Evolutionary conservation across 78 protist species (phyloP), one percentile per base, ranked within the genome.

Genomic region (Dictyostelium intermedium): DNA sequence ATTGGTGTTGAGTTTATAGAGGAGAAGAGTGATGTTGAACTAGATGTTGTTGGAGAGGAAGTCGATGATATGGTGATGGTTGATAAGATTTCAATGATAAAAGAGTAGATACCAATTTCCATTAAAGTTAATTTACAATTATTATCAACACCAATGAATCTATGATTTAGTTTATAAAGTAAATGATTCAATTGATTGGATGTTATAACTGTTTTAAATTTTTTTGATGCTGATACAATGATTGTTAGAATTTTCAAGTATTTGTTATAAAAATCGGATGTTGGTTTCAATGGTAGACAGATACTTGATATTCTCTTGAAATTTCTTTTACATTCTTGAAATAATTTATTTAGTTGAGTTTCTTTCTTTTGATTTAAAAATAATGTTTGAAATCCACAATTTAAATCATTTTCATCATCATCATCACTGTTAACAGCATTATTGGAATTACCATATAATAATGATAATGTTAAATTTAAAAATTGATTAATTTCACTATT

Each of bases 291-390:
- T n/a, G 56, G 5, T 5, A 53, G 47, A 47, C 78, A 79, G 2
- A 89, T 89, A 45, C 43, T 69, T 43, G 94, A 89, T 23, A 89
- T 80, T 69, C 94, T 78, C 32, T 14, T 56, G 35, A 89, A 70
- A 30, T 80, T 89, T 81, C 87, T 56, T 89, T 89, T 76, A 35
- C 81, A 80, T 80, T 89, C 94, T 80, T 89, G 79, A 43, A 89
- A 79, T 34, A 89, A 25, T 63, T 20, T 69, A 39, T 66, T 11
- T 30, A 89, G 14, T 47, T 89, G 94, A 80, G 11, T 18, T 27
- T 34, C 74, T 69, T 80, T 78, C 5, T 70, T 80, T 45, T 23
- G 41, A 43, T 69, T 69, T 50, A 89, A 43, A 43, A 69, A 43
- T 70, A 74, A 77, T 6, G 13, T 32, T 72, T 34, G 56, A 77